Base-by-base conservation (phyloP, 257 asterid genomes). In the Solanum virginianum region DNA sequence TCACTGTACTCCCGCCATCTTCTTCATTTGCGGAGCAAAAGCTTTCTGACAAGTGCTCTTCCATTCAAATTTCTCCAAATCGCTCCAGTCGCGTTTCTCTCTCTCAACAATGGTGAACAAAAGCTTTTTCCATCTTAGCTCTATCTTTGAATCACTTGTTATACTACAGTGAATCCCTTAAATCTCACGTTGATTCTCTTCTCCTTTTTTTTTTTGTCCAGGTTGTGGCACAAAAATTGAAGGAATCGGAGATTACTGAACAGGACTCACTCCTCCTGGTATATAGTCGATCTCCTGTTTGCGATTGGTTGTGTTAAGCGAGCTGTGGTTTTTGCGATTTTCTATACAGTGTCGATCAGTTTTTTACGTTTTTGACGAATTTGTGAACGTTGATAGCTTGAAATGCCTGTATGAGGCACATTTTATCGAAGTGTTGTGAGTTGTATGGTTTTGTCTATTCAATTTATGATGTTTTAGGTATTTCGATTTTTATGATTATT, bases 241-340 rank as follows among this genome's bases (percentile, higher is more conserved):
- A 93, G 92, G 97, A 94, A 84, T 86, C 96, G 80, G 98, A 95
- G 91, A 94, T 96, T 82, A 95, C 98, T 5, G 97, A 94, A 91
- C 99, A 95, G 97, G 99, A 96, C 83, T 96, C 99, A 22, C 98
- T 96, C 71, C 93, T 96, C 18, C 94, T 96, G 36, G 98, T 95
- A 88, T 85, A 74, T 81, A 59, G 85, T 81, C 5, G 18, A 17
- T 66, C 84, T 51, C 56, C 12, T 45, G 12, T 45, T 45, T 45
- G 7, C 56, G 47, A 45, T 53, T 45, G 39, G 22, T n/a, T 72
- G 16, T 20, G 39, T 71, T 43, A 71, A 22, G 26, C 0, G 1
- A 72, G 4, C 4, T 72, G 18, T 72, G 2, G 7, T 45, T 65
- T 72, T 71, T 71, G 80, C 56, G 47, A 11, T 3, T 36, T 71